Conservation (phyloP, 257 asterid genomes). For the Nemophila menziesii region DNA sequence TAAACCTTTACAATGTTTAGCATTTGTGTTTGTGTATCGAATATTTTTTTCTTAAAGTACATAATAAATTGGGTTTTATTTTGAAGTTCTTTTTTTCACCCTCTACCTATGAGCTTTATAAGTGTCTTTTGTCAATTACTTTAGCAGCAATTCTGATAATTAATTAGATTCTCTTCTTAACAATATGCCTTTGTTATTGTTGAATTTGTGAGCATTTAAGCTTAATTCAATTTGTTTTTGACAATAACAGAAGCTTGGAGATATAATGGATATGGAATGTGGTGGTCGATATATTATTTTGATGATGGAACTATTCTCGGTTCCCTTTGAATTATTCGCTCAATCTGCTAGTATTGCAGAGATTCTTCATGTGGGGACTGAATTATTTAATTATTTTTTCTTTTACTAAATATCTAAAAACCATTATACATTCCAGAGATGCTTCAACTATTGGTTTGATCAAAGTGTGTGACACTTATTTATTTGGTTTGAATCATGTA, state of each 20-base stretch:
- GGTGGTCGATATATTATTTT: conserved; percentile 59
- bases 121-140: too few species aligned
- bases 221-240: conserved; percentile 8
- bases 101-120: too few species aligned
- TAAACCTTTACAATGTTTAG: too few species aligned
- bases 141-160: too few species aligned
- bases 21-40: too few species aligned
- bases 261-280: conserved; percentile 60
- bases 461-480: conserved; percentile 39
- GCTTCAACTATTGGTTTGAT: conserved; percentile 39
- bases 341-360: conserved; percentile 44
- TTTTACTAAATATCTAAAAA: background rate
- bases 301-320: conserved; percentile 63
- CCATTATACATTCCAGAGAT: conserved; percentile 28
- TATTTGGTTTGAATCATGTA: conserved; percentile 57
- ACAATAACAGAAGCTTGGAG: conserved; percentile 57
- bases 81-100: too few species aligned
- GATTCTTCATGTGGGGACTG: conserved; percentile 45
- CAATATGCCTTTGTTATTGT: too few species aligned
- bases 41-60: too few species aligned
- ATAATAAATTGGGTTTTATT: too few species aligned
- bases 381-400: background rate
- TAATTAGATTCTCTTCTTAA: too few species aligned
- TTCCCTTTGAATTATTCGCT: conserved; percentile 50
- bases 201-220: conserved; percentile 1